Evolutionary conservation across 805 yeast species (phyloP), one percentile per base, ranked within the genome.

Genomic region (Starmera amethionina): DNA sequence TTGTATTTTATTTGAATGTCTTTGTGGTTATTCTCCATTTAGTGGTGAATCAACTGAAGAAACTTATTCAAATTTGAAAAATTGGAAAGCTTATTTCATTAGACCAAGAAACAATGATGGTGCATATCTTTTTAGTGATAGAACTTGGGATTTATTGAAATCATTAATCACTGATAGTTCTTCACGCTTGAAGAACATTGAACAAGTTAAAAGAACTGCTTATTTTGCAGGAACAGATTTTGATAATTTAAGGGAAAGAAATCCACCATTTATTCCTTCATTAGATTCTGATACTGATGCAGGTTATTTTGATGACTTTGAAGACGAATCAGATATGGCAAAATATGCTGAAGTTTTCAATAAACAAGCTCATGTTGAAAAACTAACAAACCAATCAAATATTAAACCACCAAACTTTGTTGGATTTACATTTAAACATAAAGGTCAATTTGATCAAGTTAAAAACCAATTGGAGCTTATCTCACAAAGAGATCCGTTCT

Each of bases 231-330:
- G 90, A 52, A 77, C 87, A 27, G 81, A 85, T 54, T 90, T 95
- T 81, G 75, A 71, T 6, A 63, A 63, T 10, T 61, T 93, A 49
- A 73, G 96, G 54, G 64, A 61, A 29, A 72, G 78, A 45, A 72
- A 80, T 18, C 97, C 99, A 5, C 99, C 99, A 30, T 93, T 93
- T 60, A 84, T 93, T 15, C 99, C 99, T 4, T 96, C 94, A 53
- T 70, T 93, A 47, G 97, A 93, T 57, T 85, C 88, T 45, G 99
- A 93, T 54, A 93, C 88, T 46, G 99, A 93, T 64, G 97, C 97
- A 0, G 99, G 99, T 1, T 93, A 93, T 64, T 93, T 93, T 58
- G 99, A 93, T 63, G 98, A 93, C 61, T 93, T 93, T 60, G 86
- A 86, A 43, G 93, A 88, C 60, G 97, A 90, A 59, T 88, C 84